Conservation (phyloP, 176 grass and related monocot species). For the bread wheat (Triticum aestivum) region IWGSC_CS_RefSeq_v2.1 NC_057809.1:483173709-483174208, state of each 20-base stretch:
- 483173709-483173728: slow-evolving; percentile 29
- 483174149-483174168: background rate
- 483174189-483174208: background rate
- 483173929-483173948: background rate
- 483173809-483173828: background rate
- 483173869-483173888: background rate
- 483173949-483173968: background rate
- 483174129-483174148: background rate
- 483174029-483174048: background rate
- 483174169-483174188: background rate
- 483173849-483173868: background rate
- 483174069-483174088: background rate
- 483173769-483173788: background rate
- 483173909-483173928: background rate
- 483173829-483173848: background rate
- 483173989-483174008: background rate
- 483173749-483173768: slow-evolving; percentile 20
- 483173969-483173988: background rate
- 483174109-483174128: background rate
- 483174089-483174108: background rate
- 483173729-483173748: background rate
- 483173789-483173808: background rate
- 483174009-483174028: background rate
- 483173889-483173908: background rate
- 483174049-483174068: background rate